These are phyloP conservation scores for Phytophthora cactorum DNA, from an alignment of 352 stramenopile genomes.

Conservation along the genomic window DNA sequence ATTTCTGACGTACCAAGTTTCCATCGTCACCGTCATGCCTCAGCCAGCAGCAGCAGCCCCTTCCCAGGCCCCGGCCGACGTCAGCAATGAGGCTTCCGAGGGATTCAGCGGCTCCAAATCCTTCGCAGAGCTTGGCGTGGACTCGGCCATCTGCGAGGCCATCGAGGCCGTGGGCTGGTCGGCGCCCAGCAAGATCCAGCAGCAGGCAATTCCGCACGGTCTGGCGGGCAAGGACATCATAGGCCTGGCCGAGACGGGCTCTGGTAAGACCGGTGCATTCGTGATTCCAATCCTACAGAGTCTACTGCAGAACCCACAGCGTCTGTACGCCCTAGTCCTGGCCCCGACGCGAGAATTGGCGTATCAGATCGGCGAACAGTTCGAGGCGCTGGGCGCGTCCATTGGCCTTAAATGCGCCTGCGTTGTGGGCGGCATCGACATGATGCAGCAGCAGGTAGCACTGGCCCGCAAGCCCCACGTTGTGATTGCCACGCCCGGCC, in stretches of 20 bases:
- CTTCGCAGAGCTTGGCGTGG: constrained; percentile 93
- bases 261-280: constrained; percentile 96
- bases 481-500: constrained; percentile 94
- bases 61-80: constrained; percentile 28
- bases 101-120: constrained; percentile 76
- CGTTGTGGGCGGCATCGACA: constrained; percentile 97
- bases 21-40: neutral
- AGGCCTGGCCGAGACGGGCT: constrained; percentile 95
- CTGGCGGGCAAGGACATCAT: constrained; percentile 97
- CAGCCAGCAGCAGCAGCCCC: neutral
- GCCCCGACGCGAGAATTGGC: constrained; percentile 95
- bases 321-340: constrained; percentile 92
- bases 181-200: constrained; percentile 96
- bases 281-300: constrained; percentile 94
- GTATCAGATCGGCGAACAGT: constrained; percentile 97
- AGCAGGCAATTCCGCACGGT: constrained; percentile 92
- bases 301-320: constrained; percentile 91
- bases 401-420: constrained; percentile 94
- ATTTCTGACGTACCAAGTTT: neutral
- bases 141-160: constrained; percentile 91
- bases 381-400: constrained; percentile 89
- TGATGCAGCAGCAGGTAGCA: constrained; percentile 97
- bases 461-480: constrained; percentile 97
- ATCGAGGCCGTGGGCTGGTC: constrained; percentile 94
- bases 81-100: constrained; percentile 32